These are phyloP conservation scores for Chlorophyllum brunneum DNA, from an alignment of 768 basidiomycete genomes.

Conservation along the genomic window DNA sequence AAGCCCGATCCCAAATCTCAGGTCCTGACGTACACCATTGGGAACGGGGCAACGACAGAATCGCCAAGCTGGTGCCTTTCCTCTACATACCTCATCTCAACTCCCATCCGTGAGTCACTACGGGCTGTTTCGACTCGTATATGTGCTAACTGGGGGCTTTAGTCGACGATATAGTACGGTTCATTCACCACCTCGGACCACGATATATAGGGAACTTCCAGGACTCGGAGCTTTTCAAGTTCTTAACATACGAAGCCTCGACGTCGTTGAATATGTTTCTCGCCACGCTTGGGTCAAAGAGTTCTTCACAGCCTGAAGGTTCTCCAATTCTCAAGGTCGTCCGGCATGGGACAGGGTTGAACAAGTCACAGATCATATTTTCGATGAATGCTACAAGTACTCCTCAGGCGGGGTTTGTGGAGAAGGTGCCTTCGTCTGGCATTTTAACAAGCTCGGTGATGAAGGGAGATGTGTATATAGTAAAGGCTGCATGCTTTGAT, in stretches of 20 bases:
- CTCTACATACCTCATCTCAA: constrained; percentile 58
- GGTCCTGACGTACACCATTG: constrained; percentile 46
- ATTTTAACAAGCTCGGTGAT: constrained; percentile 19
- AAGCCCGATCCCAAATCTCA: constrained; percentile 36
- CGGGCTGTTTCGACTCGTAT: neutral
- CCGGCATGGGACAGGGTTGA: constrained; percentile 39
- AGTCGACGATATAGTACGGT: constrained; percentile 70
- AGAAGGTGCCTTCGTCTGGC: neutral
- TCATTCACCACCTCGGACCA: constrained; percentile 81
- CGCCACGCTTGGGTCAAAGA: constrained; percentile 37
- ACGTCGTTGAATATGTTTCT: constrained; percentile 83
- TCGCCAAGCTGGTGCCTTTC: constrained; percentile 66
- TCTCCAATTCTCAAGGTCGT: constrained; percentile 47
- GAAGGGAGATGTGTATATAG: constrained; percentile 54
- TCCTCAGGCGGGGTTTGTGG: neutral
- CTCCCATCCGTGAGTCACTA: constrained; percentile 46
- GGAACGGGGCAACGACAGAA: constrained; percentile 33
- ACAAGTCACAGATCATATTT: constrained; percentile 21
- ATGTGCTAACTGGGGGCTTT: constrained; percentile 6
- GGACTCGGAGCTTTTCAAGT: constrained; percentile 61
- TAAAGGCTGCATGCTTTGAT: constrained; percentile 66
- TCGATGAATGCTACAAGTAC: constrained; percentile 20
- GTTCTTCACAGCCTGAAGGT: constrained; percentile 6
- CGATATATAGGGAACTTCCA: constrained; percentile 76
- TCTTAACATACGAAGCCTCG: constrained; percentile 81